A percentile compares a stretch with the other conserved stretches of the same genome.
Evolutionary conservation across 176 grass and related monocot genomes (phyloP).

Genomic region (Eleusine coracana): DNA sequence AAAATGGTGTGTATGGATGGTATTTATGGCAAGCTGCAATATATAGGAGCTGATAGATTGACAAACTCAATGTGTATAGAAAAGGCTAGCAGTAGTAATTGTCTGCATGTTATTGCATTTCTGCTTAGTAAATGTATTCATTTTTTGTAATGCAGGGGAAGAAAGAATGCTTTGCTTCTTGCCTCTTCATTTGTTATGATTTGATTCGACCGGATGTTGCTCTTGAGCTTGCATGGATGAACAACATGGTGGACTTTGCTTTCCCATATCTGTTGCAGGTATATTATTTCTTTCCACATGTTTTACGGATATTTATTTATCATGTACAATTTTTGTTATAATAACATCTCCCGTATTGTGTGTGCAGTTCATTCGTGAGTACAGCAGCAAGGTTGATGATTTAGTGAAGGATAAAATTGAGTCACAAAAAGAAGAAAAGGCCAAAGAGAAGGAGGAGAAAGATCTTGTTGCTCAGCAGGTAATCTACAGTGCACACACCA

Average conservation of each 20-base stretch:
- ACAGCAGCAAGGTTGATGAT: constrained; percentile 94
- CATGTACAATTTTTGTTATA: not conserved
- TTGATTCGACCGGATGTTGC: constrained; percentile 89
- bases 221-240: constrained; percentile 98
- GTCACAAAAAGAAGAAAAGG: constrained; percentile 69
- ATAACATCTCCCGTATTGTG: not conserved
- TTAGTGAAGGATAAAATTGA: constrained; percentile 89
- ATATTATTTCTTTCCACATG: constrained; percentile 17
- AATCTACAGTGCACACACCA: not conserved
- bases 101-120: constrained; percentile 2
- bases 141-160: constrained; percentile 72
- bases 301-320: constrained; percentile 12
- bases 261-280: constrained; percentile 99
- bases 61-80: not conserved
- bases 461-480: constrained; percentile 94
- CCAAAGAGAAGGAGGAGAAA: constrained; percentile 92
- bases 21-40: not conserved
- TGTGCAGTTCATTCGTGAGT: constrained; percentile 85
- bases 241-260: constrained; percentile 95
- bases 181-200: constrained; percentile 98
- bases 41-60: not conserved
- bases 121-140: constrained; percentile 27
- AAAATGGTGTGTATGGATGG: not conserved
- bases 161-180: constrained; percentile 99
- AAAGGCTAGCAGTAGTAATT: constrained; percentile 5